A percentile compares a stretch with the other conserved stretches of the same genome.
Evolutionary conservation across 805 yeast species (phyloP).

Genomic region (Zygotorulaspora danielsina): DNA sequence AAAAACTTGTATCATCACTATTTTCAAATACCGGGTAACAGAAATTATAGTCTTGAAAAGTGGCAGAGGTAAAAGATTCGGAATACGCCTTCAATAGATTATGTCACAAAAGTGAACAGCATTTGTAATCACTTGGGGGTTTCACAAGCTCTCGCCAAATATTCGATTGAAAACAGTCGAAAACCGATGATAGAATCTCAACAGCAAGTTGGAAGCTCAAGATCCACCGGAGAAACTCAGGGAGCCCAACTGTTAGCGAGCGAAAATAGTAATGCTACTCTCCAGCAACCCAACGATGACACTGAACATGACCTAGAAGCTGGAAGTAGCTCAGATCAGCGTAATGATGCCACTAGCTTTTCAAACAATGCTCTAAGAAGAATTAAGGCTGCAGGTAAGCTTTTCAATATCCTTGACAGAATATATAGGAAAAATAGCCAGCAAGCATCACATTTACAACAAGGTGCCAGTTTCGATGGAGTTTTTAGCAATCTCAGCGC

Average conservation of each 20-base stretch:
- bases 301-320: neutral
- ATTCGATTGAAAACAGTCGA: too few relatives aligned
- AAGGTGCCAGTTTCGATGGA: slow-evolving; percentile 56
- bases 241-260: neutral
- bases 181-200: too few relatives aligned
- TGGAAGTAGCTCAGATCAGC: slow-evolving; percentile 9
- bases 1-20: too few relatives aligned
- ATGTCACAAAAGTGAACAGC: too few relatives aligned
- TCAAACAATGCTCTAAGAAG: slow-evolving; percentile 23
- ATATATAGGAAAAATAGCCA: slow-evolving; percentile 29
- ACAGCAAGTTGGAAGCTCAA: slow-evolving; percentile 13
- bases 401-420: slow-evolving; percentile 40
- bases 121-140: too few relatives aligned
- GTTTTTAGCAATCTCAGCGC: slow-evolving; percentile 91
- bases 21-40: too few relatives aligned
- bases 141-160: too few relatives aligned
- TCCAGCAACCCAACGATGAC: too few relatives aligned
- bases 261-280: too few relatives aligned
- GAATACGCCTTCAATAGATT: too few relatives aligned
- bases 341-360: slow-evolving; percentile 13
- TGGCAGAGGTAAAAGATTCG: too few relatives aligned
- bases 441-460: slow-evolving; percentile 16
- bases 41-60: too few relatives aligned
- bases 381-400: slow-evolving; percentile 32
- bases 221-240: slow-evolving; percentile 7